Conservation (phyloP, 1,284 basidiomycete species). For the Erythrobasidium hasegawianum region DNA sequence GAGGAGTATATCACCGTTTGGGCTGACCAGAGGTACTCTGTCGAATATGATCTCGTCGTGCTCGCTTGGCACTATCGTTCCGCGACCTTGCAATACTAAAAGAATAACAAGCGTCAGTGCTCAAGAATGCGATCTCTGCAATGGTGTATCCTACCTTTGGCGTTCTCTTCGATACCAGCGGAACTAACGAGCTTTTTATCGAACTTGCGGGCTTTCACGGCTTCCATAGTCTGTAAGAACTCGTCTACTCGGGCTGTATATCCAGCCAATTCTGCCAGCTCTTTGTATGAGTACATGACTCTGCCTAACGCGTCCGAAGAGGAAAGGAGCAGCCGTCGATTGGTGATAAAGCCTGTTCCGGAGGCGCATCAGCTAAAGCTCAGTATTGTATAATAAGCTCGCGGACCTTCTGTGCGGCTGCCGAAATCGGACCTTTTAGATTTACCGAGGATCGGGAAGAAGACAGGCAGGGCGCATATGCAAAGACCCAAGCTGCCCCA, state of each 20-base stretch:
- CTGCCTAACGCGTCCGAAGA: conserved; percentile 59
- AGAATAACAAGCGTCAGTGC: too few species aligned
- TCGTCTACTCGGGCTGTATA: conserved; percentile 89
- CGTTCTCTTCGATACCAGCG: conserved; percentile 67
- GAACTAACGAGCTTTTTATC: conserved; percentile 82
- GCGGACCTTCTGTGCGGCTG: conserved; percentile 73
- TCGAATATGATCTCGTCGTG: conserved; percentile 77
- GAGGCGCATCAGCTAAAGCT: conserved; percentile 19
- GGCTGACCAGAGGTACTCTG: conserved; percentile 89
- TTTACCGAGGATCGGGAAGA: conserved; percentile 72
- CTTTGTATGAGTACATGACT: conserved; percentile 89
- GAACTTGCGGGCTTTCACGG: conserved; percentile 76
- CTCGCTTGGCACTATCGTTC: conserved; percentile 73
- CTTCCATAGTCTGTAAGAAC: conserved; percentile 86
- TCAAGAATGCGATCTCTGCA: too few species aligned
- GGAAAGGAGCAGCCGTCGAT: conserved; percentile 76
- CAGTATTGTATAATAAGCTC: not conserved
- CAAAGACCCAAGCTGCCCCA: conserved; percentile 93
- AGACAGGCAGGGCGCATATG: conserved; percentile 90
- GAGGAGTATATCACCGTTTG: conserved; percentile 89
- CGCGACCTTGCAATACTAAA: conserved; percentile 74
- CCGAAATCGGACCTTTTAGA: conserved; percentile 63
- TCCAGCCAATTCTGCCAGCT: conserved; percentile 85
- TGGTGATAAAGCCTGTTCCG: conserved; percentile 85
- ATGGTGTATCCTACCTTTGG: too few species aligned